Conservation (phyloP, 106 monocot species). For the Dioscorea dumetorum region DNA sequence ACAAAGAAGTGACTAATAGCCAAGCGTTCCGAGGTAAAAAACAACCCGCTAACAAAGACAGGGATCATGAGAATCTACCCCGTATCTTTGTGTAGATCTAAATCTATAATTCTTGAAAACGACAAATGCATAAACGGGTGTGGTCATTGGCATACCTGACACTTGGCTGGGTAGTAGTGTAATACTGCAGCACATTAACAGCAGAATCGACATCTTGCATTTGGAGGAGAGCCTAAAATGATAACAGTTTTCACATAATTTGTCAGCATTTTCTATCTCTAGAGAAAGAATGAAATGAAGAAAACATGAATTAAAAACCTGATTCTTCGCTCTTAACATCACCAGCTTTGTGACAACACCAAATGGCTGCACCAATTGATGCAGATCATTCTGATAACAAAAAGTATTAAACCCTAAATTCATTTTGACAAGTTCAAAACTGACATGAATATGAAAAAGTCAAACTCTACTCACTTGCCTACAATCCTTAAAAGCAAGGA, state of each 20-base stretch:
- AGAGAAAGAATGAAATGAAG: not conserved
- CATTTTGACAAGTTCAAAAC: not conserved
- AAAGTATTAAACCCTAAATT: not conserved
- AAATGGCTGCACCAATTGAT: constrained; percentile 32
- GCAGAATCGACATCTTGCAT: constrained; percentile 38
- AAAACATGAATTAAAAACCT: constrained; percentile 17
- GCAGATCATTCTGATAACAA: constrained; percentile 20
- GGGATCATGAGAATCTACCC: too few relatives aligned
- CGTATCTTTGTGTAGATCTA: too few relatives aligned
- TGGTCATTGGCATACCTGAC: constrained; percentile 17
- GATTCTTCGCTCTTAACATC: constrained; percentile 34
- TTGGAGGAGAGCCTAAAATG: constrained; percentile 34
- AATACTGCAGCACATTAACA: constrained; percentile 29
- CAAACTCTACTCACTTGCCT: not conserved
- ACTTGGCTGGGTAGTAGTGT: constrained; percentile 23
- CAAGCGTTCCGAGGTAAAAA: too few relatives aligned
- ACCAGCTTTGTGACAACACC: constrained; percentile 28
- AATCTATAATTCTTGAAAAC: too few relatives aligned
- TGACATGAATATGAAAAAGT: not conserved
- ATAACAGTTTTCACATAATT: not conserved
- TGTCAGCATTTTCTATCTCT: not conserved
- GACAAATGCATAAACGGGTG: too few relatives aligned
- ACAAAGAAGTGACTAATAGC: too few relatives aligned
- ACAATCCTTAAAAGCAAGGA: not conserved
- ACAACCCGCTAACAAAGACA: too few relatives aligned